Conservation (phyloP, 2,329 filamentous ascomycete species). For the Rasamsonia emersonii region DNA sequence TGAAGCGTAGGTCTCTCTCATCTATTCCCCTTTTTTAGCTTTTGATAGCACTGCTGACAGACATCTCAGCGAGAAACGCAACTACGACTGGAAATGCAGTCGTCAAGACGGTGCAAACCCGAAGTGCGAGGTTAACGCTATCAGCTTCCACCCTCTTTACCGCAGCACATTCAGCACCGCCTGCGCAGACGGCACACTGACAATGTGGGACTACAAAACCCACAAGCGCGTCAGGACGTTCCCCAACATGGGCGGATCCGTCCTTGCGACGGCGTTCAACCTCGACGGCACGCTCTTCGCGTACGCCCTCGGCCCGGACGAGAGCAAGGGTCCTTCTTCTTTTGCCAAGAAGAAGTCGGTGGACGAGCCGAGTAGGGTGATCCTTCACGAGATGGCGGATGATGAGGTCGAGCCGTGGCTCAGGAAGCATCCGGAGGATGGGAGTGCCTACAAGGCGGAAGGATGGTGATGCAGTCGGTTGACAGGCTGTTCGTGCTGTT, state of each 20-base stretch:
- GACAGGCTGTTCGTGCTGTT: no score
- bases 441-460: no score
- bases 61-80: no score
- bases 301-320: slow-evolving; percentile 84
- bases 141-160: slow-evolving; percentile 85
- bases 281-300: slow-evolving; percentile 67
- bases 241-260: slow-evolving; percentile 66
- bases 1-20: no score
- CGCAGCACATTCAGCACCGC: slow-evolving; percentile 92
- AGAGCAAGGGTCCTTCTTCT: slow-evolving; percentile 85
- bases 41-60: no score
- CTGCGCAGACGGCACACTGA: slow-evolving; percentile 79
- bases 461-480: no score
- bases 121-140: slow-evolving; percentile 95
- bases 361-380: slow-evolving; percentile 64
- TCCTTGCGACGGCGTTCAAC: slow-evolving; percentile 78
- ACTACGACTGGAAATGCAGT: no score
- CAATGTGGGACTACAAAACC: slow-evolving; percentile 64
- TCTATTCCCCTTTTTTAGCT: no score
- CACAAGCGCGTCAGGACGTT: slow-evolving; percentile 79
- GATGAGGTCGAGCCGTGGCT: slow-evolving; percentile 47
- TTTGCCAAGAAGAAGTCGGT: slow-evolving; percentile 60
- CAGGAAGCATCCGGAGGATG: no score
- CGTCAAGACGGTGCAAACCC: no score
- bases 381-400: slow-evolving; percentile 60